A percentile compares a stretch with the other conserved stretches of the same genome.
These are phyloP conservation scores for Spirogloea muscicola DNA, from an alignment of 139 green algal species.

Conservation along the genomic window DNA sequence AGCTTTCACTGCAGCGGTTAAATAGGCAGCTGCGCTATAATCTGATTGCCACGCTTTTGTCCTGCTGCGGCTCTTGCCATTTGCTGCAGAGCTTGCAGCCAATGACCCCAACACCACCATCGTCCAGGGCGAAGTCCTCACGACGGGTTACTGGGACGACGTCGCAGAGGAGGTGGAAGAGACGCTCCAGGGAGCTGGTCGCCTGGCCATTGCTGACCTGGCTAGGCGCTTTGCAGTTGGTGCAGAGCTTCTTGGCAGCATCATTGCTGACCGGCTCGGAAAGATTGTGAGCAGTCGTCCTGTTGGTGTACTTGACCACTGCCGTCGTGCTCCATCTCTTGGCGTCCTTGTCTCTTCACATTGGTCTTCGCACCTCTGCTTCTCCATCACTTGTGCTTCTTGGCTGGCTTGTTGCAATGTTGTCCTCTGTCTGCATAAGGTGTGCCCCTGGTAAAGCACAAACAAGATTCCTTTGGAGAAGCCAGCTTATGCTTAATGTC, in stretches of 20 bases:
- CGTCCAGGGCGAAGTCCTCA: constrained; percentile 83
- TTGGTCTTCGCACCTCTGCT: no score
- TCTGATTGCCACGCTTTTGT: no score
- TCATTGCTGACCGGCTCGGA: constrained; percentile 57
- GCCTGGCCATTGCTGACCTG: constrained; percentile 69
- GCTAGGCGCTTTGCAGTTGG: constrained; percentile 70
- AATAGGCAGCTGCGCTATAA: no score
- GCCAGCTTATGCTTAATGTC: no score
- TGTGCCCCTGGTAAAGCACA: no score
- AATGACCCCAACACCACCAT: constrained; percentile 8
- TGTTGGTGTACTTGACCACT: neutral
- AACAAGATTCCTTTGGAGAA: no score
- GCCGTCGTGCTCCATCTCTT: neutral
- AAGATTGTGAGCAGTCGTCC: constrained; percentile 30
- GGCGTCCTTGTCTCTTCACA: neutral
- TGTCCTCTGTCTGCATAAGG: no score
- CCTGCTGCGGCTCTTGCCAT: no score
- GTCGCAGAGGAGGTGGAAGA: constrained; percentile 80
- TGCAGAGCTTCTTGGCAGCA: constrained; percentile 67
- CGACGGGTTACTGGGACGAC: constrained; percentile 70
- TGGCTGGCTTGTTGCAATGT: no score
- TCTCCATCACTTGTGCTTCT: no score
- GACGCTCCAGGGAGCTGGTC: constrained; percentile 63
- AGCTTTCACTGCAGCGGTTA: no score
- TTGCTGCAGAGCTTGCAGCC: no score